Base-by-base conservation (phyloP, 2,329 filamentous ascomycete species). In the Paecilomyces sp. region DNA sequence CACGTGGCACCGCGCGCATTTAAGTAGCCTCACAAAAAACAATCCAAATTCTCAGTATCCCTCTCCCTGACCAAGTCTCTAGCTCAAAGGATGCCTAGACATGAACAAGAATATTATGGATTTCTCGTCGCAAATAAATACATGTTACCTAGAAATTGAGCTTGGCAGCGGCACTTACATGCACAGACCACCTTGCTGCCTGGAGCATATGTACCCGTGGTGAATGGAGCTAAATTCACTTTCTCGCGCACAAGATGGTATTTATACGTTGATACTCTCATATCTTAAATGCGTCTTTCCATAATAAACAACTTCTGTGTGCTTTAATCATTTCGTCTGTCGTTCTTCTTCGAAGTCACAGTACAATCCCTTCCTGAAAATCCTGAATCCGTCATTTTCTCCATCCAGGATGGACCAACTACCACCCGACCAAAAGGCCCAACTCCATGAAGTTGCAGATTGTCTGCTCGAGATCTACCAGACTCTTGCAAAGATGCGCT, bases 401-500 rank as follows among this genome's bases (percentile, higher is more conserved):
- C 7, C 41, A 18, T 18, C 41, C n/a, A 18, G n/a, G 18, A 47
- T 47, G 41, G 41, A 47, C n/a, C 15, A 47, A 15, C 41, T 47
- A 18, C 18, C 41, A 18, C 13, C n/a, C 7, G 8, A 22, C 2
- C 41, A 47, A n/a, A 47, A 47, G n/a, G 41, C 1, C n/a, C 41
- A 15, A 31, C 66, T 71, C 11, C 63, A 69, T 15, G 62, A 69
- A 51, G 67, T 71, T 9, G 68, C 70, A 24, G 60, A 69, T 36
- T 55, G 62, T 36, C 60, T 72, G 59, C 65, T 70, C 12, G 56
- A 68, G n/a, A 68, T 72, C 25, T 72, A 71, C 58, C 58, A 61
- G 9, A 71, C 67, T 7, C 65, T 72, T 15, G 66, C 57, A 1
- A 58, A 60, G 31, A 70, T 72, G 70, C 68, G 60, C 8, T 70